Base-by-base conservation (phyloP, 176 grass and related monocot genomes). In the Avena insularis region DNA sequence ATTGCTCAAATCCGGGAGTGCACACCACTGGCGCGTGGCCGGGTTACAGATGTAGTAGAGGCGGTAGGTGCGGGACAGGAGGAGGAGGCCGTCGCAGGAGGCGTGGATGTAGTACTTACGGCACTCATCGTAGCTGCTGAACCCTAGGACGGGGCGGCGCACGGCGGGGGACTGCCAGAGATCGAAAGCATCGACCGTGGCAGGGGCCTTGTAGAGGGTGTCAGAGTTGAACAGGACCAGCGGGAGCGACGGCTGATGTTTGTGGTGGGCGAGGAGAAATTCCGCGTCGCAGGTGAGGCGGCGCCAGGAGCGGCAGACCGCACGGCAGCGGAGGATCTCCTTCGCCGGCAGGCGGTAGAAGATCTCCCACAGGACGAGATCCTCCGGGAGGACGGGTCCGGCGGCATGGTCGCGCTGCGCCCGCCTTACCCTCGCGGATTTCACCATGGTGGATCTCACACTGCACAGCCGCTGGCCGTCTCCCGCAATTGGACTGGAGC, bases 41-140 rank as follows among this genome's bases (percentile, higher is more conserved):
- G 59, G 83, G 46, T 85, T 85, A 72, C 72, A 85, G 71, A 85
- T 38, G 73, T 85, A 66, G 73, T 36, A 38, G 58, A 20, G 19
- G 46, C n/a, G 12, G 8, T 16, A 53, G 71, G 9, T 6, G 72
- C 65, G 59, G 27, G 73, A 85, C 8, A 78, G 10, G 6, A 78
- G 59, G 73, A 78, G 6, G 2, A 85, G 59, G 11, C 73, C 73
- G 46, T 85, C 72, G 12, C 83, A 85, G 83, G 83, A 85, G 46
- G 60, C 59, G 45, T 53, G 29, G 19, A 85, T 9, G 10, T 3
- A n/a, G 82, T 35, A 63, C 2, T 12, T 2, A 4, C 0, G 3
- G 71, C 5, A 11, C 0, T 36, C 0, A 0, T 0, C 12, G 59
- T 5, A 25, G 14, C 38, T 27, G 25, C 51, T 66, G 83, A 78